Evolutionary conservation across 2,329 filamentous ascomycete species (phyloP), one percentile per base, ranked within the genome.

Genomic region (Pseudogymnoascus verrucosus): DNA sequence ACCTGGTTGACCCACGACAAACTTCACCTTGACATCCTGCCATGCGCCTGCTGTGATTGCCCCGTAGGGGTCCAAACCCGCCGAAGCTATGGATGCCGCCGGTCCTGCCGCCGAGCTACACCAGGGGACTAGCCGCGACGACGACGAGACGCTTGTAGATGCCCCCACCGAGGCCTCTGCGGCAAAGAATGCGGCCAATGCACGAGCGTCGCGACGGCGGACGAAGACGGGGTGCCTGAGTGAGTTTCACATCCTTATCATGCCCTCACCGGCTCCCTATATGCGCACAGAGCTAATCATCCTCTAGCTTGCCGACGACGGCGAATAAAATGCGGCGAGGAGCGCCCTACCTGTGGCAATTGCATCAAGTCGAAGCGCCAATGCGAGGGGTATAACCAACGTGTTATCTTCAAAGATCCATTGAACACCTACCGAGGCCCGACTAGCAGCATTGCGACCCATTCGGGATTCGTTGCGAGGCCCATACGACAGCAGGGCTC

Each of bases 261-360:
- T 54, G 12, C 19, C 26, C 26, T 47, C n/a, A 26, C 39, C 7
- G 47, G 26, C 26, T 16, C 47, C 14, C 31, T 31, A 28, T 19
- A 37, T 28, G 37, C 36, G 23, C 31, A 37, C 28, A 19, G 44
- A 42, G 14, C 28, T 51, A n/a, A 63, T 21, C 40, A 64, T 64
- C 65, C 68, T 62, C 66, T 67, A 93, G 90, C 95, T 64, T 99
- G 95, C 77, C 89, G 95, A 67, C 93, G 90, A 77, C 88, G 95
- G 62, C 89, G 95, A 67, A 98, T 99, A 76, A 99, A 98, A 77
- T 99, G 95, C 75, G 95, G 95, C 66, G 95, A 98, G 75, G 90
- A 91, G 71, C 84, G 89, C 60, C 91, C 91, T 26, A 89, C 83
- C 28, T 95, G 91, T 76, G 86, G 83, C 71, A 96, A 96, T 72